A percentile compares a stretch with the other conserved stretches of the same genome.
Conservation (phyloP, 1,284 basidiomycete species). For the Moesziomyces sp. region DNA sequence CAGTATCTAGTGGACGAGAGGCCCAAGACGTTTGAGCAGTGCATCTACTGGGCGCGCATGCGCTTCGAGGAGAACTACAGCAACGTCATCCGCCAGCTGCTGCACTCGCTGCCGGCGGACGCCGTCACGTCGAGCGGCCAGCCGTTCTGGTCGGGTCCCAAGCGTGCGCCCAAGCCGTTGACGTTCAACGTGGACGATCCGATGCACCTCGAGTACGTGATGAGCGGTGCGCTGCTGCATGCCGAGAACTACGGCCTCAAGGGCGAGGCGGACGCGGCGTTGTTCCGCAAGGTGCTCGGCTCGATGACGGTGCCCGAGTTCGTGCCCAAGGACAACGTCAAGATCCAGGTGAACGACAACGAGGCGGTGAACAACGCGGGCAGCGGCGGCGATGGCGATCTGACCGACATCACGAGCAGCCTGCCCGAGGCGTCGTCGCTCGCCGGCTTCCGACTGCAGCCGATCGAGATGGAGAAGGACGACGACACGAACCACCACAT, state of each 20-base stretch:
- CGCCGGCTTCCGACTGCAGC: slow-evolving; percentile 91
- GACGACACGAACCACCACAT: slow-evolving; percentile 98
- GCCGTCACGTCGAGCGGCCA: slow-evolving; percentile 87
- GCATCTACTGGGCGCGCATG: slow-evolving; percentile 94
- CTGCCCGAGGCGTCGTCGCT: slow-evolving; percentile 72
- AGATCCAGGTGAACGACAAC: slow-evolving; percentile 93
- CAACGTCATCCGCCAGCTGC: slow-evolving; percentile 90
- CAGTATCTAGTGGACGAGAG: slow-evolving; percentile 91
- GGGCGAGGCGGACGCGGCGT: slow-evolving; percentile 81
- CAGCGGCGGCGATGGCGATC: slow-evolving; percentile 38
- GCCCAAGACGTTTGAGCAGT: slow-evolving; percentile 95
- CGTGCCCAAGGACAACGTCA: slow-evolving; percentile 88
- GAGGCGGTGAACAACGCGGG: slow-evolving; percentile 79
- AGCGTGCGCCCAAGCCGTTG: slow-evolving; percentile 94
- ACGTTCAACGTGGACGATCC: slow-evolving; percentile 80
- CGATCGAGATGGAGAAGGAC: slow-evolving; percentile 99
- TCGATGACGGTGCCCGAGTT: slow-evolving; percentile 92
- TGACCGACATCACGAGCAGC: slow-evolving; percentile 61
- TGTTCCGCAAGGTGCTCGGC: slow-evolving; percentile 87
- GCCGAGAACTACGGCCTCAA: slow-evolving; percentile 98
- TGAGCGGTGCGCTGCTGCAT: slow-evolving; percentile 94
- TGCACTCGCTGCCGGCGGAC: slow-evolving; percentile 95
- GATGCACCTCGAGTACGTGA: slow-evolving; percentile 87
- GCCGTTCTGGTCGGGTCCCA: slow-evolving; percentile 82
- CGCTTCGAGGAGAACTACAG: slow-evolving; percentile 96